Percentiles rank a stretch among this genome's conserved stretches.
Evolutionary conservation across 371 early-diverging fungal genomes (phyloP).

Genomic region (Mucor ambiguus): DNA sequence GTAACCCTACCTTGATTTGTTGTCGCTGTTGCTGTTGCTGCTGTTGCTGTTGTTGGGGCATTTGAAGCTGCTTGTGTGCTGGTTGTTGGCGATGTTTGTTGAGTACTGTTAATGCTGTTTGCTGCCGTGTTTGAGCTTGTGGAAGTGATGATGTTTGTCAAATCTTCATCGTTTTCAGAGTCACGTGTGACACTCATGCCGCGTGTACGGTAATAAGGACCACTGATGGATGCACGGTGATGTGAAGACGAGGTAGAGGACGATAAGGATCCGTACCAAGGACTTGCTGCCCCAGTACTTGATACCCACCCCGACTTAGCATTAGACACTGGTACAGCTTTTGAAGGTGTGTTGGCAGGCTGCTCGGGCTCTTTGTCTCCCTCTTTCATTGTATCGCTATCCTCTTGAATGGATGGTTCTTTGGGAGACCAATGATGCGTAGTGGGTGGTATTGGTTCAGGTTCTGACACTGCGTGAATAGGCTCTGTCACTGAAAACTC

Average conservation of each 20-base stretch:
- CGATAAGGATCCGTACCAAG: constrained; percentile 41
- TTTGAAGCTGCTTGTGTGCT: background rate
- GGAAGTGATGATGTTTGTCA: constrained; percentile 10
- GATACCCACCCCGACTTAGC: constrained; percentile 49
- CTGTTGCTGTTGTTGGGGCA: background rate
- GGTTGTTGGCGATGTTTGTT: background rate
- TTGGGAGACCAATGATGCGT: constrained; percentile 17
- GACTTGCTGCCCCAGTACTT: constrained; percentile 47
- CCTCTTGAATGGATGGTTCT: constrained; percentile 16
- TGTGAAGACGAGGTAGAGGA: constrained; percentile 45
- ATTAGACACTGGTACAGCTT: constrained; percentile 31
- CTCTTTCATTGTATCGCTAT: background rate
- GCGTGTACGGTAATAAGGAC: constrained; percentile 55
- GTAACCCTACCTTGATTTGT: constrained; percentile 7
- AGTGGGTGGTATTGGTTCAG: background rate
- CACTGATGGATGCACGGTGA: constrained; percentile 50
- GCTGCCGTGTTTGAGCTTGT: constrained; percentile 1
- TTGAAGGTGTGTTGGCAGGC: background rate
- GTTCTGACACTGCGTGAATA: background rate
- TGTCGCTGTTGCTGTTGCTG: constrained; percentile 10
- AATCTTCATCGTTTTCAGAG: constrained; percentile 41
- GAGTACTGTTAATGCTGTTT: background rate
- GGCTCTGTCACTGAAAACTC: constrained; percentile 16
- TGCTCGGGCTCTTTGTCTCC: background rate
- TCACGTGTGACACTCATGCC: constrained; percentile 50